phyloP scores from a whole-genome alignment of 1,139 yeast species.

The Lodderomyces parapsilosis region DNA sequence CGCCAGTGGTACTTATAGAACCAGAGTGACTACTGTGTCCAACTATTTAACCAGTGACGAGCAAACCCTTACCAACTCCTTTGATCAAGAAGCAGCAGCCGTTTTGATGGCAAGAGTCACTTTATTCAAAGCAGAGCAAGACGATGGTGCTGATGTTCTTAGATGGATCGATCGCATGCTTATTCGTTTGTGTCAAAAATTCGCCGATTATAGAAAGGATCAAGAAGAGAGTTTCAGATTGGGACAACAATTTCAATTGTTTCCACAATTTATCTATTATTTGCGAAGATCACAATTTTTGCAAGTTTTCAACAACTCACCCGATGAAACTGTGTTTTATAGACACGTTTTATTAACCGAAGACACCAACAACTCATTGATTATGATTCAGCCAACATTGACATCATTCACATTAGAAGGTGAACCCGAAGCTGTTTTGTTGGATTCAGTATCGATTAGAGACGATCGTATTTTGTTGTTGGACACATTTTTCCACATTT shows the following conservation, averaged over 20 bases:
- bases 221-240: slow-evolving; percentile 47
- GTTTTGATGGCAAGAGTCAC: slow-evolving; percentile 94
- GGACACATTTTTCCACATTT: slow-evolving; percentile 95
- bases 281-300: slow-evolving; percentile 94
- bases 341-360: slow-evolving; percentile 90
- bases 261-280: slow-evolving; percentile 95
- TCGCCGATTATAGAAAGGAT: slow-evolving; percentile 52
- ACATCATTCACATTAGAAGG: slow-evolving; percentile 78
- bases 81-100: slow-evolving; percentile 99
- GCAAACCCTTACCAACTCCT: slow-evolving; percentile 57
- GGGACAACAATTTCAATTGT: slow-evolving; percentile 50
- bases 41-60: slow-evolving; percentile 58
- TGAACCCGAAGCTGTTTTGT: slow-evolving; percentile 89
- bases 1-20: slow-evolving; percentile 76
- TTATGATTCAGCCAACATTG: slow-evolving; percentile 96
- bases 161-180: slow-evolving; percentile 54
- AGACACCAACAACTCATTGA: slow-evolving; percentile 88
- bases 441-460: slow-evolving; percentile 89
- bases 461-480: slow-evolving; percentile 84
- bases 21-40: slow-evolving; percentile 87
- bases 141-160: slow-evolving; percentile 52
- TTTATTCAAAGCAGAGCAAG: slow-evolving; percentile 81
- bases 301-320: slow-evolving; percentile 96
- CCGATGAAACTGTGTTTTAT: slow-evolving; percentile 97
- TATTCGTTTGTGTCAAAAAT: slow-evolving; percentile 50